Evolutionary conservation across 2,329 filamentous ascomycete genomes (phyloP).

Genomic region (Penicillium corylophilum): DNA sequence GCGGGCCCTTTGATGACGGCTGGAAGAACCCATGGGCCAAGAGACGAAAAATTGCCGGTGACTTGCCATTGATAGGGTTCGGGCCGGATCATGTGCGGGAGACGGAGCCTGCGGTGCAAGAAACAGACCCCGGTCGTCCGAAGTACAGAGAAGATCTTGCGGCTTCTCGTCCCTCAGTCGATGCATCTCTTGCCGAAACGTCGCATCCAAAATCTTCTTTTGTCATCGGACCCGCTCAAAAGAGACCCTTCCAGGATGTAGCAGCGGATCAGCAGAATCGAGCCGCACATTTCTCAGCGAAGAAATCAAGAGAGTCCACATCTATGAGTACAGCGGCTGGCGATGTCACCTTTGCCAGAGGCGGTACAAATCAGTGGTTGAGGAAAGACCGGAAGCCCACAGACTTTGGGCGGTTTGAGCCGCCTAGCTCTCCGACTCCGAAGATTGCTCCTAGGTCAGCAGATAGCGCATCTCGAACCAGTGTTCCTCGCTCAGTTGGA

Average conservation of each 20-base stretch:
- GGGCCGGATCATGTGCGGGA: neutral
- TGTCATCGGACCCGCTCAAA: neutral
- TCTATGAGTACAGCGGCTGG: neutral
- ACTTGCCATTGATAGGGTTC: neutral
- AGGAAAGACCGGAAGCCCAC: conserved; percentile 30
- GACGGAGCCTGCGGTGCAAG: conserved; percentile 24
- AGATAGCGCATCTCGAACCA: conserved; percentile 11
- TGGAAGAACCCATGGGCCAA: conserved; percentile 51
- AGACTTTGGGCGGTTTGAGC: conserved; percentile 33
- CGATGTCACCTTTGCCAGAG: conserved; percentile 2
- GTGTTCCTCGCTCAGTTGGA: conserved; percentile 3
- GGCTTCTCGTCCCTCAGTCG: neutral
- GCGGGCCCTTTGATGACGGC: conserved; percentile 44
- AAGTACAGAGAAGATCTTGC: conserved; percentile 18
- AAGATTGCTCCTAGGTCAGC: conserved; percentile 21
- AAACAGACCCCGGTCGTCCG: conserved; percentile 27
- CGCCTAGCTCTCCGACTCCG: conserved; percentile 37
- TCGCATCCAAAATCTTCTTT: neutral
- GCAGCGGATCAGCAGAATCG: neutral
- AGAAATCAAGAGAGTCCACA: neutral
- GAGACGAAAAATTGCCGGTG: conserved; percentile 10
- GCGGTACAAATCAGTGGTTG: conserved; percentile 24
- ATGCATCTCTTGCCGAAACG: neutral
- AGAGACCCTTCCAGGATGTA: neutral
- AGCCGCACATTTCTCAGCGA: neutral